A percentile compares a stretch with the other conserved stretches of the same genome.
phyloP scores from a whole-genome alignment of 768 basidiomycete genomes.

The Lenzites betulinus region DNA sequence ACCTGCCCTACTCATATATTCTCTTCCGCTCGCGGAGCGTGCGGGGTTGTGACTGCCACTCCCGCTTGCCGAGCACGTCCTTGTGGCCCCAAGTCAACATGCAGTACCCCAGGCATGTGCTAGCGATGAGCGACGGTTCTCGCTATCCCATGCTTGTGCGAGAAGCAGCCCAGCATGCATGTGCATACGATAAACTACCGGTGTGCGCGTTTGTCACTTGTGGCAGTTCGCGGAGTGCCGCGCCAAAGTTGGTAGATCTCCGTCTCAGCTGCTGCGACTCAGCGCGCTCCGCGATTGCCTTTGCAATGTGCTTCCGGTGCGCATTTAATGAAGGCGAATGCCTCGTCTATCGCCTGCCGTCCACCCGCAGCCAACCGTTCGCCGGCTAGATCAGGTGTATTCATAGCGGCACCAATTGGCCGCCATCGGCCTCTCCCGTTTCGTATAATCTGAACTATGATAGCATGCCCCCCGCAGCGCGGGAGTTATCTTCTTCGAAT shows the following conservation, averaged over 20 bases:
- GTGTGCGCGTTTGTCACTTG: too few species aligned
- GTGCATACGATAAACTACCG: too few species aligned
- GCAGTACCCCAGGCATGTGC: neutral
- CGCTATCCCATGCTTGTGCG: neutral
- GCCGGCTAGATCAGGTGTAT: neutral
- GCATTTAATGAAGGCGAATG: neutral
- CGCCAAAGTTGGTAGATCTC: too few species aligned
- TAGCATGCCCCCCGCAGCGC: neutral
- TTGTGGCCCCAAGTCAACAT: neutral
- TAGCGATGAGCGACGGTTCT: neutral
- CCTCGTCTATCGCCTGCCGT: neutral
- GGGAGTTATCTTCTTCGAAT: neutral
- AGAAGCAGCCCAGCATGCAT: too few species aligned
- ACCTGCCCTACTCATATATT: neutral
- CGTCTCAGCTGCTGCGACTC: neutral
- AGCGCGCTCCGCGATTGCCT: neutral
- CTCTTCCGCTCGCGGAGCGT: neutral
- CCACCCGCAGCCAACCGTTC: neutral
- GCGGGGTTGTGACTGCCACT: too few species aligned
- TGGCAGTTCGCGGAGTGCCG: too few species aligned
- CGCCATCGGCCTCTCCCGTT: neutral
- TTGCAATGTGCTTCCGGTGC: neutral
- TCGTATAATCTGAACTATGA: neutral
- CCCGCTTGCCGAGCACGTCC: too few species aligned
- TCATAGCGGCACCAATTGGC: conserved; percentile 4